Percentiles rank a stretch among this genome's conserved stretches.
phyloP scores from a whole-genome alignment of 164 flowering plant species.

The Magnolia sinica region DNA sequence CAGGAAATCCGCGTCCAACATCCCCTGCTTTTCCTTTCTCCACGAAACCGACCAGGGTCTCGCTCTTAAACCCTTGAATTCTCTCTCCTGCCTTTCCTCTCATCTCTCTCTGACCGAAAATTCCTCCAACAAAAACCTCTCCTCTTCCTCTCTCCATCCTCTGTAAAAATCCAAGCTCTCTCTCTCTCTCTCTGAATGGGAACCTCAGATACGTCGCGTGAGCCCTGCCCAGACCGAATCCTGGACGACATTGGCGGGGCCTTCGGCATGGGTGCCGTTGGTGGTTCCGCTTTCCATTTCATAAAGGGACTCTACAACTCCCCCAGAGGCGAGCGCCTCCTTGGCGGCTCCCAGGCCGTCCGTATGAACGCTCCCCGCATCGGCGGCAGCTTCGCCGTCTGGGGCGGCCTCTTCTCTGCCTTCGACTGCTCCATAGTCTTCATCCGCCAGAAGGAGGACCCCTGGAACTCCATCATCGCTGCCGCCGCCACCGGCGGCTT shows the following conservation, averaged over 20 bases:
- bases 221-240: conserved; percentile 91
- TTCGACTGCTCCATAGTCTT: conserved; percentile 85
- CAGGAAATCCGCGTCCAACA: no score
- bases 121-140: background rate
- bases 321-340: conserved; percentile 60
- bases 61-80: no score
- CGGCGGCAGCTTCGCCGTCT: conserved; percentile 88
- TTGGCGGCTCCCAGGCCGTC: conserved; percentile 69
- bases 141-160: background rate
- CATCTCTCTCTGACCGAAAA: background rate
- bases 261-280: conserved; percentile 89
- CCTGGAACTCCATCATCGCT: conserved; percentile 89
- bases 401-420: conserved; percentile 85
- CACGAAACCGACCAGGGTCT: no score
- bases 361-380: conserved; percentile 87
- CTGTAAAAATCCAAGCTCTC: background rate
- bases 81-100: no score
- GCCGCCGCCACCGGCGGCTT: conserved; percentile 97
- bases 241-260: conserved; percentile 89
- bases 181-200: conserved; percentile 38
- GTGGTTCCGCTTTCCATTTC: conserved; percentile 86
- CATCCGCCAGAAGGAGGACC: conserved; percentile 89
- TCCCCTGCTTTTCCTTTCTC: no score
- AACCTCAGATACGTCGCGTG: conserved; percentile 74
- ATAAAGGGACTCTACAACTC: conserved; percentile 69